Percentiles rank a stretch among this genome's conserved stretches.
Conservation (phyloP, 805 yeast species). For the Teunomyces kruisii region DNA sequence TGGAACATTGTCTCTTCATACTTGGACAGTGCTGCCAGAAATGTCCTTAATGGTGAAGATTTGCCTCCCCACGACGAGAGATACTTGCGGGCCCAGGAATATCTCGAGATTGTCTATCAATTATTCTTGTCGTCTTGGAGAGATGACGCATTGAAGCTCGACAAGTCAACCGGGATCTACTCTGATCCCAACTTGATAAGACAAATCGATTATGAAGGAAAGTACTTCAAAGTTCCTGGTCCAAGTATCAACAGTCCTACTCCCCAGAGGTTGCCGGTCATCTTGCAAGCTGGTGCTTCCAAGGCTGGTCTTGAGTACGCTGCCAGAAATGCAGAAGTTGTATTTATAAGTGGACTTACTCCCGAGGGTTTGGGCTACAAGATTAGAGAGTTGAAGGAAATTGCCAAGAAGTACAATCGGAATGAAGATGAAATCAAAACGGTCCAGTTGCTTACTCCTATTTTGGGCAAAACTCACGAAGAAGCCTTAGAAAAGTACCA, state of each 20-base stretch:
- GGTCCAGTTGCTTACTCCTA: conserved; percentile 3
- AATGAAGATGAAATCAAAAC: neutral
- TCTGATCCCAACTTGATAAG: conserved; percentile 3
- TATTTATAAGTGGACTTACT: neutral
- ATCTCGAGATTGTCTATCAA: conserved; percentile 3
- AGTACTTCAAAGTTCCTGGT: conserved; percentile 4
- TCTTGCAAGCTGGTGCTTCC: conserved; percentile 6
- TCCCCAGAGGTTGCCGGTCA: conserved; percentile 6
- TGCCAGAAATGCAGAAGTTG: conserved; percentile 4
- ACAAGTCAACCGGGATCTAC: neutral
- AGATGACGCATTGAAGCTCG: conserved; percentile 5
- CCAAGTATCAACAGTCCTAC: conserved; percentile 4
- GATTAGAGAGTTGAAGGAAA: conserved; percentile 1
- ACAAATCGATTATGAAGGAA: conserved; percentile 5
- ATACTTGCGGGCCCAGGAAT: conserved; percentile 4
- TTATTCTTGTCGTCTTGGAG: conserved; percentile 5
- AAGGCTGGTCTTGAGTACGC: conserved; percentile 3
- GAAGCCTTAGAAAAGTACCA: conserved; percentile 4
- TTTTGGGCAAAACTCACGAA: conserved; percentile 2
- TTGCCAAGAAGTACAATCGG: neutral
- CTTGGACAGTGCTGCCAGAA: conserved; percentile 6
- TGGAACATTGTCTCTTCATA: conserved; percentile 5
- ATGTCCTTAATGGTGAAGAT: conserved; percentile 1
- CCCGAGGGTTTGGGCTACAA: conserved; percentile 2
- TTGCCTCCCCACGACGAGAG: conserved; percentile 6